phyloP scores from a whole-genome alignment of 75 land plant species.

The Pinus albicaulis region DNA sequence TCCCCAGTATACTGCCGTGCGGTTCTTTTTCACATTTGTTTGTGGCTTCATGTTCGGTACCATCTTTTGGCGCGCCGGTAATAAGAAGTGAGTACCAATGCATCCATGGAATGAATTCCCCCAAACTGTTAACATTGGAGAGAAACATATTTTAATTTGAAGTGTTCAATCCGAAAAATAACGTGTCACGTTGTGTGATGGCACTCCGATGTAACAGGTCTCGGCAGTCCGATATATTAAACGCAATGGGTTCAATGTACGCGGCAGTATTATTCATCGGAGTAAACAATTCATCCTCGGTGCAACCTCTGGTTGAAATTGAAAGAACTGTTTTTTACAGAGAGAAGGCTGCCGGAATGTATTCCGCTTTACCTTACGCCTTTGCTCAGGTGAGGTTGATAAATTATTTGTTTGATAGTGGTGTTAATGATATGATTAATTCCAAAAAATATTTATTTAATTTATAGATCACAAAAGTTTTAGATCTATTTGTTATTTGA shows the following conservation, averaged over 20 bases:
- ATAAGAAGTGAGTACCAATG: constrained; percentile 21
- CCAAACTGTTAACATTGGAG: too few relatives aligned
- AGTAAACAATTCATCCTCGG: constrained; percentile 47
- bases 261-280: constrained; percentile 66
- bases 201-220: constrained; percentile 22
- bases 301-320: constrained; percentile 63
- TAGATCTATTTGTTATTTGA: too few relatives aligned
- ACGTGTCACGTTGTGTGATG: constrained; percentile 7
- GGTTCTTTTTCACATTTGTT: constrained; percentile 56
- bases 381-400: constrained; percentile 62
- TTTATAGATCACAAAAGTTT: too few relatives aligned
- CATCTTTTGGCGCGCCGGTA: constrained; percentile 68
- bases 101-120: too few relatives aligned
- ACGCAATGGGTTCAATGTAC: constrained; percentile 67
- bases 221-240: constrained; percentile 39
- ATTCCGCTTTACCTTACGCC: constrained; percentile 73
- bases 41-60: constrained; percentile 63
- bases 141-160: too few relatives aligned
- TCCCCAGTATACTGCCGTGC: constrained; percentile 67
- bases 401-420: not conserved
- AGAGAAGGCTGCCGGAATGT: constrained; percentile 83
- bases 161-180: constrained; percentile 7
- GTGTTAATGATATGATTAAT: too few relatives aligned
- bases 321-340: constrained; percentile 85
- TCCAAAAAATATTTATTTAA: too few relatives aligned